Conservation (phyloP, 352 stramenopile species). For the Plasmopara muralis region DNA sequence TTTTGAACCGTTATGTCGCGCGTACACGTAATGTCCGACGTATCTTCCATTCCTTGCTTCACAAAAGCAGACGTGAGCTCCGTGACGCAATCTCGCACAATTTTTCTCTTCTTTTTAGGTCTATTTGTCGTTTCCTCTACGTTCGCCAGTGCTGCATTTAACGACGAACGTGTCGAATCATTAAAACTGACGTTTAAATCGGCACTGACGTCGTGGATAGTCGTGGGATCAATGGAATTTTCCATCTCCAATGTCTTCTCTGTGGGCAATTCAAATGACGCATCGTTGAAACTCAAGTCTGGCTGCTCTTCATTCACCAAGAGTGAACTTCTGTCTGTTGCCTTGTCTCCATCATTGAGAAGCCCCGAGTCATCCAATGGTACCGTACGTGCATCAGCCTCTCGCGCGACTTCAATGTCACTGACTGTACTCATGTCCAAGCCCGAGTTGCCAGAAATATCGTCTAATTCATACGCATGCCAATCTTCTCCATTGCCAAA, state of each 20-base stretch:
- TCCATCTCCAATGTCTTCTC: conserved; percentile 42
- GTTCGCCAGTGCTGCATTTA: conserved; percentile 50
- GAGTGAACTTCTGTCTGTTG: conserved; percentile 30
- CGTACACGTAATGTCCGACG: conserved; percentile 62
- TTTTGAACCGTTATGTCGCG: conserved; percentile 41
- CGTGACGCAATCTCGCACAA: conserved; percentile 70
- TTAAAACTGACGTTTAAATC: conserved; percentile 65
- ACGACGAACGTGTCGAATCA: conserved; percentile 53
- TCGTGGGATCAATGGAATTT: conserved; percentile 26
- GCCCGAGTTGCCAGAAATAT: conserved; percentile 40
- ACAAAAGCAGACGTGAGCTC: conserved; percentile 69
- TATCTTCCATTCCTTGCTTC: conserved; percentile 74
- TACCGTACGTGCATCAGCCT: conserved; percentile 47
- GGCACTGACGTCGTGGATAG: conserved; percentile 56
- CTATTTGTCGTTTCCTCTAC: conserved; percentile 33
- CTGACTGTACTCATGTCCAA: conserved; percentile 66
- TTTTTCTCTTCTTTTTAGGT: conserved; percentile 79
- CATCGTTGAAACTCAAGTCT: conserved; percentile 54
- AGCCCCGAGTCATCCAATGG: conserved; percentile 55
- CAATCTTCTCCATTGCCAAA: conserved; percentile 63
- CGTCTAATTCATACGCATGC: conserved; percentile 79
- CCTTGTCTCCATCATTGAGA: conserved; percentile 44
- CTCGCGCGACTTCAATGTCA: conserved; percentile 77
- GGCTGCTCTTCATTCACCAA: conserved; percentile 28
- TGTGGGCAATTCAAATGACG: conserved; percentile 43